Conservation (phyloP, 2,329 filamentous ascomycete genomes). For the Alternaria longipes region DNA sequence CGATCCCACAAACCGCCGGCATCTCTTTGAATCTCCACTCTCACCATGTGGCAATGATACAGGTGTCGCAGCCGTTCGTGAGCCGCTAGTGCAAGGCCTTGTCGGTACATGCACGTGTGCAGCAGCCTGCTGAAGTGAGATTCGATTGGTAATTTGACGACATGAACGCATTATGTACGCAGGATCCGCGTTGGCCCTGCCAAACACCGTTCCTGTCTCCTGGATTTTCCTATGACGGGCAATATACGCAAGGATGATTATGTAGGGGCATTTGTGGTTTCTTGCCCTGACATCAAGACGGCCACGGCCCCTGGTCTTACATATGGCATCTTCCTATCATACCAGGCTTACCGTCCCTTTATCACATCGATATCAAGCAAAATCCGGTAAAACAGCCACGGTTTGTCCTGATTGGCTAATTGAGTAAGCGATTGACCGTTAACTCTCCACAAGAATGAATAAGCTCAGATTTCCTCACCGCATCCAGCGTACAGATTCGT, state of each 20-base stretch:
- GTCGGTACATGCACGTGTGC: neutral
- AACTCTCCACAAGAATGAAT: conserved; percentile 12
- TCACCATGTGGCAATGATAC: conserved; percentile 19
- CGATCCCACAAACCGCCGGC: conserved; percentile 5
- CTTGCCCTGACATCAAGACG: conserved; percentile 14
- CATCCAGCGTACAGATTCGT: conserved; percentile 3
- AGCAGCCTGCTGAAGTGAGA: neutral
- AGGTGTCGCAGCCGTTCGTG: conserved; percentile 5
- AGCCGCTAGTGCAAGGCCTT: conserved; percentile 2
- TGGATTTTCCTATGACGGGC: conserved; percentile 2
- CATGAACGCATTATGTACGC: conserved; percentile 8
- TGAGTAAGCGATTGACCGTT: conserved; percentile 26
- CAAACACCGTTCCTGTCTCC: conserved; percentile 4
- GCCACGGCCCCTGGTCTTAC: conserved; percentile 9
- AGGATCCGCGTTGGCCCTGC: neutral
- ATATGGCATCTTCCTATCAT: conserved; percentile 11
- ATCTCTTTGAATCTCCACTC: conserved; percentile 7
- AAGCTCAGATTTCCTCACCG: conserved; percentile 14
- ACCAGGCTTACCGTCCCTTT: conserved; percentile 17
- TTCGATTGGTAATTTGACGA: neutral
- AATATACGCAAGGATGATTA: conserved; percentile 5
- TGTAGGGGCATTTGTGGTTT: neutral
- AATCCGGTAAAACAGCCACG: conserved; percentile 16
- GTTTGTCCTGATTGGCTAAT: conserved; percentile 12
- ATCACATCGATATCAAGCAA: conserved; percentile 6